phyloP scores from a whole-genome alignment of 2,329 filamentous ascomycete genomes.

The Aspergillus phoenicis region DNA sequence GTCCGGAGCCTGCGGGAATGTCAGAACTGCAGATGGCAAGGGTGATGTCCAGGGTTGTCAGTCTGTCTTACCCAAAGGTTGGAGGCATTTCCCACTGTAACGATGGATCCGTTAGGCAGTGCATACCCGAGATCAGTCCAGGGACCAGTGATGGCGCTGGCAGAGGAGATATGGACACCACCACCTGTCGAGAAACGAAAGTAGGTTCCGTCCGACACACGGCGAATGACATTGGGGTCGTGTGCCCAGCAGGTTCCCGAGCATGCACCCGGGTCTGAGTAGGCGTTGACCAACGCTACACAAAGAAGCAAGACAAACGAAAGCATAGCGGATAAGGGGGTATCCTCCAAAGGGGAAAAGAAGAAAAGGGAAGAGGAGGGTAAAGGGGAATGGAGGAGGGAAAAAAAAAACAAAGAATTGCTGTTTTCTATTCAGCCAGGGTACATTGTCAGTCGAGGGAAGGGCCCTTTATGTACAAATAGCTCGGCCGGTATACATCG shows the following conservation, averaged over 20 bases:
- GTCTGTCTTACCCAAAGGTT: conserved; percentile 51
- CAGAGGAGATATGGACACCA: conserved; percentile 53
- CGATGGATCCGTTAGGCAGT: conserved; percentile 49
- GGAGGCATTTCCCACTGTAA: conserved; percentile 45
- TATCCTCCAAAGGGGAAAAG: no score
- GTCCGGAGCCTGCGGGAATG: conserved; percentile 61
- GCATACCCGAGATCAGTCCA: conserved; percentile 54
- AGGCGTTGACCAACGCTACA: conserved; percentile 30
- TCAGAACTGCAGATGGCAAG: not conserved
- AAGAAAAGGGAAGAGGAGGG: not conserved
- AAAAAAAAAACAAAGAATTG: not conserved
- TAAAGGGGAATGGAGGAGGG: not conserved
- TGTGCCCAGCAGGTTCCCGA: conserved; percentile 44
- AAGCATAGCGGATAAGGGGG: not conserved
- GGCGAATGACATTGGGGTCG: conserved; percentile 54
- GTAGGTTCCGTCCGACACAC: conserved; percentile 54
- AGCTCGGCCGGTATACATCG: not conserved
- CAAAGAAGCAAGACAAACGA: conserved; percentile 2
- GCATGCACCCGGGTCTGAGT: conserved; percentile 35
- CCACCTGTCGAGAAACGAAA: conserved; percentile 57
- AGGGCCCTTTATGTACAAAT: conserved; percentile 7
- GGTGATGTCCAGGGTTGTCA: not conserved
- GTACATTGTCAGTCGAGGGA: conserved; percentile 3
- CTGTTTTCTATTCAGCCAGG: conserved; percentile 2
- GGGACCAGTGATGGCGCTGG: conserved; percentile 50